Evolutionary conservation across 2,329 filamentous ascomycete species (phyloP).

Genomic region (Proliferodiscus dingleyae): DNA sequence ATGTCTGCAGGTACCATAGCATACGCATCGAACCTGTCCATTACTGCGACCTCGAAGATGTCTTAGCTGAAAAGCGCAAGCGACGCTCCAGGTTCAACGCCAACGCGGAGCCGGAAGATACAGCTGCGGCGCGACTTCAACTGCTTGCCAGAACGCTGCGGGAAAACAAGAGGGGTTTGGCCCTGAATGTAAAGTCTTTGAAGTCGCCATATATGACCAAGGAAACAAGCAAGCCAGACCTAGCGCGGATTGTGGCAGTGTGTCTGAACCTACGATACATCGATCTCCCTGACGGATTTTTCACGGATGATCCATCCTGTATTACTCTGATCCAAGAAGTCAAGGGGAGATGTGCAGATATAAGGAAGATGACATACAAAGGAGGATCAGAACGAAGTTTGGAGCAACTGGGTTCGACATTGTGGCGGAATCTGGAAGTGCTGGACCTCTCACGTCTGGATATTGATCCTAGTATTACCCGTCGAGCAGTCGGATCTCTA

Average conservation of each 20-base stretch:
- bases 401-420: conserved; percentile 59
- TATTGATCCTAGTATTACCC: conserved; percentile 65
- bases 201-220: conserved; percentile 95
- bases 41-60: conserved; percentile 83
- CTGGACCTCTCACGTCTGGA: conserved; percentile 65
- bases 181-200: conserved; percentile 67
- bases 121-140: conserved; percentile 68
- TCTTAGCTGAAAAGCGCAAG: conserved; percentile 74
- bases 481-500: conserved; percentile 66
- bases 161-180: conserved; percentile 63
- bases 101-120: conserved; percentile 76
- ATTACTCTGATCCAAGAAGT: conserved; percentile 76
- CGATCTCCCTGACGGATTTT: conserved; percentile 86
- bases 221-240: conserved; percentile 73
- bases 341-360: conserved; percentile 73
- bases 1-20: conserved; percentile 65
- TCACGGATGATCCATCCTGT: conserved; percentile 71
- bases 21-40: conserved; percentile 92
- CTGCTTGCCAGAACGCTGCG: conserved; percentile 79
- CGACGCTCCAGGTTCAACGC: conserved; percentile 67
- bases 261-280: conserved; percentile 82
- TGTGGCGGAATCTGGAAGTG: conserved; percentile 69
- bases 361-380: conserved; percentile 85
- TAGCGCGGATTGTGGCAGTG: conserved; percentile 80
- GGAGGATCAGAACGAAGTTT: conserved; percentile 74